Conservation (phyloP, 345 rosid genomes). For the Atalantia buxifolia region DNA sequence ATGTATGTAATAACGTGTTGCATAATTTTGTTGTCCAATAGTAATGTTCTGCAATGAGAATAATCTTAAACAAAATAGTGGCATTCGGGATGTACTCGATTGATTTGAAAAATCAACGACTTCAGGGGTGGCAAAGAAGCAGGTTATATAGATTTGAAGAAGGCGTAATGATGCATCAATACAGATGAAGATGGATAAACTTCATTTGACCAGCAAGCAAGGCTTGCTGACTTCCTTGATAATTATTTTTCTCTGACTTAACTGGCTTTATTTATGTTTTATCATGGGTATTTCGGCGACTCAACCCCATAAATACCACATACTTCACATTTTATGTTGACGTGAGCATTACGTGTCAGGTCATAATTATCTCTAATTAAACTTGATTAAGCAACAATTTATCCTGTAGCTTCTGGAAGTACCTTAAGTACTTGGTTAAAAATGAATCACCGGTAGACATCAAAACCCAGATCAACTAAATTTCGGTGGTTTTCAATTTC, state of each 20-base stretch:
- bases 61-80: not conserved
- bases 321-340: not conserved
- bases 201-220: no score
- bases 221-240: not conserved
- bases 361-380: no score
- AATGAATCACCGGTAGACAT: not conserved
- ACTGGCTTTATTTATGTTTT: not conserved
- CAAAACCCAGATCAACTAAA: not conserved
- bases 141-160: no score
- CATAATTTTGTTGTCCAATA: constrained; percentile 12
- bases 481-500: no score
- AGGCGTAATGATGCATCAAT: no score
- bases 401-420: no score
- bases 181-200: no score
- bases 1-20: constrained; percentile 26
- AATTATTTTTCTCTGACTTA: not conserved
- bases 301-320: not conserved
- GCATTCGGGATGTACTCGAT: not conserved
- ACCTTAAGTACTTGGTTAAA: no score
- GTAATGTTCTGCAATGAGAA: not conserved
- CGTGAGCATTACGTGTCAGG: no score
- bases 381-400: not conserved
- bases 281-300: not conserved
- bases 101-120: no score
- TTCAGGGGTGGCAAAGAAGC: no score